Evolutionary conservation across 352 stramenopile genomes (phyloP), one percentile per base, ranked within the genome.

Genomic region (Phytophthora colocasiae): DNA sequence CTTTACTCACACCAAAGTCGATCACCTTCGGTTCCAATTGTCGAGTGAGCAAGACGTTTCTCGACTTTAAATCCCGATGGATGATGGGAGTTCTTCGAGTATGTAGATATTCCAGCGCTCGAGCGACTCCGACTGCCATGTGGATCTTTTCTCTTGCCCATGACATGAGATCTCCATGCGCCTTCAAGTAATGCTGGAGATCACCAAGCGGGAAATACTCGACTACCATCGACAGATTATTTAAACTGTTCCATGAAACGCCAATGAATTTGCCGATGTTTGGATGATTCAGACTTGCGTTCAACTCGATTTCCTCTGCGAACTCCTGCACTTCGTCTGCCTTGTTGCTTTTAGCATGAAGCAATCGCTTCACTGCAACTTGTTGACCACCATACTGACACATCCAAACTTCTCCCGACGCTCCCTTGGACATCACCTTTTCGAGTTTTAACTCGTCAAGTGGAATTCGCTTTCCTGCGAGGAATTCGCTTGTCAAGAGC

Each of bases 391-490:
- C 56, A 26, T 72, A 81, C 29, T 63, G 19, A 10, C 74, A 78
- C 15, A 73, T 8, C 64, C 71, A 83, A 1, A 87, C 75, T 55
- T 87, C 76, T 19, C 79, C 76, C 14, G 61, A 79, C 6, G 76
- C 68, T 9, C 73, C 76, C 4, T 73, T 72, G 0, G 69, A 66
- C 5, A 87, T 31, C 11, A 31, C 39, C 43, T 38, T 67, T 27
- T 49, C 41, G 22, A 63, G 51, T 19, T n/a, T 32, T 38, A 55
- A 50, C 24, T 51, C 29, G 15, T 65, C 62, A 0, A 75, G 10
- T 29, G 69, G 45, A 44, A 80, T 71, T 22, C 60, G 58, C 49
- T 80, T 84, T 1, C 73, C 66, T 2, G 67, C 56, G 14, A 84
- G 66, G 2, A 59, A 43, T 26, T 56, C 34, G 11, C 58, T 66